Evolutionary conservation across 495 filamentous ascomycete species (phyloP).

Genomic region (Penicillium steckii): DNA sequence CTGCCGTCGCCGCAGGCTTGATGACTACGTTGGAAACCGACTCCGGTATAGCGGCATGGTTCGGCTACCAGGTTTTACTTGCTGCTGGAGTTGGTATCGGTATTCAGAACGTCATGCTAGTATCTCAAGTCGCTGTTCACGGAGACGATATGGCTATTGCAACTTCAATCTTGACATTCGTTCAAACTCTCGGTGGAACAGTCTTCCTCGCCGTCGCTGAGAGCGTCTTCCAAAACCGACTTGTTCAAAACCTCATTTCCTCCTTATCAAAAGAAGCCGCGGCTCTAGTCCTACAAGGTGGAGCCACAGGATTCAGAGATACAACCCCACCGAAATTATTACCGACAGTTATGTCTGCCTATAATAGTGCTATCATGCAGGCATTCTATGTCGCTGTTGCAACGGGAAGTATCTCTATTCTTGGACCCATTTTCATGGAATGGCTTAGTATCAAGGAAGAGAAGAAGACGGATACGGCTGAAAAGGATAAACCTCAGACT

Average conservation of each 20-base stretch:
- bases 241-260: slow-evolving; percentile 51
- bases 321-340: slow-evolving; percentile 42
- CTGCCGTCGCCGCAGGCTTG: slow-evolving; percentile 58
- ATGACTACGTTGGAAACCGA: slow-evolving; percentile 22
- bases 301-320: slow-evolving; percentile 58
- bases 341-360: slow-evolving; percentile 57
- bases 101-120: slow-evolving; percentile 47
- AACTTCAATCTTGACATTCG: slow-evolving; percentile 60
- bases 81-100: slow-evolving; percentile 25
- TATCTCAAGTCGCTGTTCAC: slow-evolving; percentile 60
- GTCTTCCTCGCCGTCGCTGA: slow-evolving; percentile 70
- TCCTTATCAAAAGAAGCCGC: slow-evolving; percentile 49
- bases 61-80: slow-evolving; percentile 28
- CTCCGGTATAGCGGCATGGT: slow-evolving; percentile 14
- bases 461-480: not conserved
- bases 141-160: slow-evolving; percentile 61
- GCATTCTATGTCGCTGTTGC: slow-evolving; percentile 65
- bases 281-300: slow-evolving; percentile 48
- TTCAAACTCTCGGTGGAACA: slow-evolving; percentile 64
- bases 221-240: slow-evolving; percentile 67
- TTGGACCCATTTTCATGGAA: slow-evolving; percentile 12
- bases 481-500: not conserved
- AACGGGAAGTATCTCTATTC: slow-evolving; percentile 36
- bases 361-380: slow-evolving; percentile 62
- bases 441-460: slow-evolving; percentile 12